Evolutionary conservation across 129 eudicot species (phyloP), one percentile per base, ranked within the genome.

Genomic region (Flaveria ramosissima): DNA sequence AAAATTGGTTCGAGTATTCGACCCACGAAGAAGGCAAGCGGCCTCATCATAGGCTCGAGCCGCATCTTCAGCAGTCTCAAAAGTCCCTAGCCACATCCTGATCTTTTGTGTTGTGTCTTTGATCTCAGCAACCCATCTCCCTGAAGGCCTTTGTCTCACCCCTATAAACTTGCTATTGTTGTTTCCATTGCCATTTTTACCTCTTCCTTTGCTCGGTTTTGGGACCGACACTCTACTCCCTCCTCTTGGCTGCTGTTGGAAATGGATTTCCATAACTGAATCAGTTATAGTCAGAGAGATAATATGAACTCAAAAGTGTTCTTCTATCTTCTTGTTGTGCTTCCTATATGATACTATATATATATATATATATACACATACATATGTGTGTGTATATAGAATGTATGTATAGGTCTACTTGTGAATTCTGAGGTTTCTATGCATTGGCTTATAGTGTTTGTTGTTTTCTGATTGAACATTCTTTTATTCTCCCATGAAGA

Each of bases 41-140:
- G 97, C 97, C 62, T 91, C 90, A 79, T 91, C 97, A 39, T 91
- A 91, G 12, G 97, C 97, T 70, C 89, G 88, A 67, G 97, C 97
- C 47, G 97, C 97, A 61, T 85, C 94, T 82, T 91, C 97, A 21
- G 97, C 97, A 0, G 97, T 88, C 77, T 91, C 92, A 70, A 86
- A 91, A 9, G 97, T 91, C 52, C 97, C 97, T 3, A 91, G 87
- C 97, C 97, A 91, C 97, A 91, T 91, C 75, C 97, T 78, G 19
- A 91, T 91, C 85, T 91, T 88, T 47, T 91, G 97, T 32, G 97
- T 88, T 14, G 97, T 91, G 85, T 88, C 97, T 85, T 91, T 91
- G 77, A 91, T 91, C 84, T 91, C 97, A 43, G 97, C 94, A n/a
- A 91, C 94, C 97, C 97, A 91, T 83, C 92, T 88, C 19, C 97